A percentile compares a stretch with the other conserved stretches of the same genome.
phyloP scores from a whole-genome alignment of 2,329 filamentous ascomycete species.

The Cladosporium cucumerinum region DNA sequence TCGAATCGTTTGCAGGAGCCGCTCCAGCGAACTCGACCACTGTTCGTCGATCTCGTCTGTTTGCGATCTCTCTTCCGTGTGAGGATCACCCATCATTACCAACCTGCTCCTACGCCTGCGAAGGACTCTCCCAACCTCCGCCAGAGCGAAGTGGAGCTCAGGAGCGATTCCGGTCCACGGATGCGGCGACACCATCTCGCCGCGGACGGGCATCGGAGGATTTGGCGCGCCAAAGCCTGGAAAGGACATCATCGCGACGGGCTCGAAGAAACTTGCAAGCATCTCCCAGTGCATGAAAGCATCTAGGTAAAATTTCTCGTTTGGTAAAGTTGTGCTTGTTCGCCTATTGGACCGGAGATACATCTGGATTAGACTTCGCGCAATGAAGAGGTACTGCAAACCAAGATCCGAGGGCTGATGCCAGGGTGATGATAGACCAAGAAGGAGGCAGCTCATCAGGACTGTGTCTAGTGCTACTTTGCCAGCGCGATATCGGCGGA shows the following conservation, averaged over 20 bases:
- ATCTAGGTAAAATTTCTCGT: constrained; percentile 50
- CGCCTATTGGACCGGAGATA: constrained; percentile 40
- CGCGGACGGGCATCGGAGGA: constrained; percentile 23
- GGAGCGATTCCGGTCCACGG: constrained; percentile 50
- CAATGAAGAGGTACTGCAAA: constrained; percentile 51
- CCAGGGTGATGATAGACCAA: constrained; percentile 60
- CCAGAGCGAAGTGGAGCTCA: constrained; percentile 44
- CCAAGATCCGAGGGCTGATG: constrained; percentile 56
- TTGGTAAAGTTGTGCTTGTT: constrained; percentile 37
- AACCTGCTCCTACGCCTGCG: constrained; percentile 20
- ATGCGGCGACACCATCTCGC: constrained; percentile 40
- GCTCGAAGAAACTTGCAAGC: constrained; percentile 52
- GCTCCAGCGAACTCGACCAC: constrained; percentile 45
- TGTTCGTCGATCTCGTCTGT: constrained; percentile 28
- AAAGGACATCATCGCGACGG: constrained; percentile 32
- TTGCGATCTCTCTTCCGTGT: background rate
- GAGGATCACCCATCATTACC: constrained; percentile 8
- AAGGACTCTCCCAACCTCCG: constrained; percentile 42
- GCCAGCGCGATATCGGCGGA: constrained; percentile 43
- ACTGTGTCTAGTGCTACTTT: constrained; percentile 48
- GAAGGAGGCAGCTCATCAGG: constrained; percentile 56
- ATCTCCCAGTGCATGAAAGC: constrained; percentile 59
- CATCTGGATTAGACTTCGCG: constrained; percentile 38
- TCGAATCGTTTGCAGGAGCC: constrained; percentile 46
- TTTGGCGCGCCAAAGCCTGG: constrained; percentile 35